A percentile compares a stretch with the other conserved stretches of the same genome.
Evolutionary conservation across 1,139 yeast species (phyloP).

Genomic region (Sugiyamaella novakii): DNA sequence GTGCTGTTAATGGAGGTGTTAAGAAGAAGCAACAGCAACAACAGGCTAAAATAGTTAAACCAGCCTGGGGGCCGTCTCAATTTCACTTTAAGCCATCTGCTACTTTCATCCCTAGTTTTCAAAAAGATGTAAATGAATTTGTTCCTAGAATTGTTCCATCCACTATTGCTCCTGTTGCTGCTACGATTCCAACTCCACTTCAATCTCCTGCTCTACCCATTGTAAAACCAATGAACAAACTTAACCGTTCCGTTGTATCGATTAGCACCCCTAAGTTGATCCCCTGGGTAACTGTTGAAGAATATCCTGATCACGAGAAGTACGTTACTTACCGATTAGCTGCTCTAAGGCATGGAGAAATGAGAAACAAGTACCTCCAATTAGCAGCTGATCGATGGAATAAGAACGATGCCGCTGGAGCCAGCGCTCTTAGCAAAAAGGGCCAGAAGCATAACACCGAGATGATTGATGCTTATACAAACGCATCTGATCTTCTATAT

Average conservation of each 20-base stretch:
- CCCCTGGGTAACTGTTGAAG: conserved; percentile 43
- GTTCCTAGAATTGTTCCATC: conserved; percentile 13
- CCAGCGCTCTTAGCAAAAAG: conserved; percentile 43
- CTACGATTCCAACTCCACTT: conserved; percentile 3
- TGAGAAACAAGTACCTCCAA: conserved; percentile 44
- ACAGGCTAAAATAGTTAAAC: neutral
- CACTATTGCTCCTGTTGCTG: neutral
- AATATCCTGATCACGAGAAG: conserved; percentile 29
- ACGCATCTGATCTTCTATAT: conserved; percentile 36
- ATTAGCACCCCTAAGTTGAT: conserved; percentile 37
- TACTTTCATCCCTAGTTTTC: conserved; percentile 14
- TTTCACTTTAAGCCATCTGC: conserved; percentile 15
- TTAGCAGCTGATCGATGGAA: conserved; percentile 46
- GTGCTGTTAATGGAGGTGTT: conserved; percentile 22
- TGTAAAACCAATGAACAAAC: conserved; percentile 22
- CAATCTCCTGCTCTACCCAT: conserved; percentile 4
- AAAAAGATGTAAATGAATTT: conserved; percentile 11
- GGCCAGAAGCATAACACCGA: conserved; percentile 39
- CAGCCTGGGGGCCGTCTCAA: neutral
- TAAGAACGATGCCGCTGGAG: conserved; percentile 43
- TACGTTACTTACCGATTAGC: conserved; percentile 35
- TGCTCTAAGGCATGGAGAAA: conserved; percentile 38
- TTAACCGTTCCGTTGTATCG: conserved; percentile 30
- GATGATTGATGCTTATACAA: conserved; percentile 35
- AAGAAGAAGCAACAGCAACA: conserved; percentile 12